Percentiles rank a stretch among this genome's conserved stretches.
Evolutionary conservation across 2,329 filamentous ascomycete genomes (phyloP).

Genomic region (Mycosphaerella sp.): DNA sequence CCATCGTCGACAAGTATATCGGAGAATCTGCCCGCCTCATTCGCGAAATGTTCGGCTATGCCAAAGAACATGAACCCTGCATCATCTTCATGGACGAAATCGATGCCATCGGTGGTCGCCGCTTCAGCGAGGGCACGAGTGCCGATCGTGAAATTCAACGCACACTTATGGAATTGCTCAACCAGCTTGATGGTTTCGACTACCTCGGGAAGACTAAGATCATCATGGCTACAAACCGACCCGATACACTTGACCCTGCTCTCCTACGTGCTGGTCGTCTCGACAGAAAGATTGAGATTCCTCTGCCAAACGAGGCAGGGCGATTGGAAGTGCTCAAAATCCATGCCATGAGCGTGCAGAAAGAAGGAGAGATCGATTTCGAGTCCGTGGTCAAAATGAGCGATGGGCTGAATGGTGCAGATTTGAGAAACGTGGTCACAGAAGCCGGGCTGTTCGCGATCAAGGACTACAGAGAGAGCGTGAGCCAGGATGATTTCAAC

Average conservation of each 20-base stretch:
- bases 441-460: slow-evolving; percentile 97
- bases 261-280: slow-evolving; percentile 86
- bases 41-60: slow-evolving; percentile 99
- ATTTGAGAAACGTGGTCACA: slow-evolving; percentile 95
- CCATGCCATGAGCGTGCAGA: slow-evolving; percentile 75
- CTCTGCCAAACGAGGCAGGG: slow-evolving; percentile 92
- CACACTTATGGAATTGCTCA: slow-evolving; percentile 96
- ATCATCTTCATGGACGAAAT: slow-evolving; percentile 99
- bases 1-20: slow-evolving; percentile 99
- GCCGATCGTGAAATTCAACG: slow-evolving; percentile 97
- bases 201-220: slow-evolving; percentile 99
- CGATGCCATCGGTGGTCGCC: slow-evolving; percentile 91
- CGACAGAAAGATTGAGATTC: slow-evolving; percentile 97
- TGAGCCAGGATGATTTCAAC: slow-evolving; percentile 99
- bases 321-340: slow-evolving; percentile 98
- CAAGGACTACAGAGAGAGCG: slow-evolving; percentile 92
- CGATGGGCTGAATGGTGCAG: slow-evolving; percentile 92
- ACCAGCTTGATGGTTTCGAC: slow-evolving; percentile 98
- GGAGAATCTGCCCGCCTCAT: slow-evolving; percentile 96
- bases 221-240: slow-evolving; percentile 99
- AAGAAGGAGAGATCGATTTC: slow-evolving; percentile 94
- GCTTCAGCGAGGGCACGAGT: slow-evolving; percentile 95
- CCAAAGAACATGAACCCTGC: slow-evolving; percentile 98
- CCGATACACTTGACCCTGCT: slow-evolving; percentile 90
- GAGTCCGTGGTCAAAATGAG: slow-evolving; percentile 99